These are phyloP conservation scores for Tilletia caries DNA, from an alignment of 1,284 basidiomycete species.

Conservation along the genomic window DNA sequence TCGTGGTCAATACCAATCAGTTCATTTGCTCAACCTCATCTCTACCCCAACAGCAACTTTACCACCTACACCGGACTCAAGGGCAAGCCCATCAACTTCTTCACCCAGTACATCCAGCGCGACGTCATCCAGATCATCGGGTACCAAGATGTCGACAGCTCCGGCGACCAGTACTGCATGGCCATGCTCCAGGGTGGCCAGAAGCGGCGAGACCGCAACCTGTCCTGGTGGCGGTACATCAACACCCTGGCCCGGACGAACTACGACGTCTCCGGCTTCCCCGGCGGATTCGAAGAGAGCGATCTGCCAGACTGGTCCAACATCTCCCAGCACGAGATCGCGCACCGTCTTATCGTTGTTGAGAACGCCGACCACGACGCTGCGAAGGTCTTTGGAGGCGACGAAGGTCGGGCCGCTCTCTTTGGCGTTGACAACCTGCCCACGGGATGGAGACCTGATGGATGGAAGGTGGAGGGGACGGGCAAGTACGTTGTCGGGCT, in stretches of 20 bases:
- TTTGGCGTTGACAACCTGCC: conserved; percentile 32
- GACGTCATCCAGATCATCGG: conserved; percentile 50
- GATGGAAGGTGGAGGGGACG: conserved; percentile 21
- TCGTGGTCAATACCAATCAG: too few species aligned
- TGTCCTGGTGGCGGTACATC: conserved; percentile 38
- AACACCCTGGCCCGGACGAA: conserved; percentile 35
- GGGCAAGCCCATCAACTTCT: conserved; percentile 39
- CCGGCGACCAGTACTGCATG: conserved; percentile 22
- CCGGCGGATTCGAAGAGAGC: conserved; percentile 27
- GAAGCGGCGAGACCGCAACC: conserved; percentile 38
- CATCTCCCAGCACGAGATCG: conserved; percentile 25
- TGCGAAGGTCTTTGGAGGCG: conserved; percentile 34
- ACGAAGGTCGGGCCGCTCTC: conserved; percentile 42
- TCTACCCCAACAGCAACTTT: conserved; percentile 26
- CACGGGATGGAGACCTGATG: conserved; percentile 46
- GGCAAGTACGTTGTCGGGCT: conserved; percentile 1
- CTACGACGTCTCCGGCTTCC: conserved; percentile 35
- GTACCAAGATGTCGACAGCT: conserved; percentile 32
- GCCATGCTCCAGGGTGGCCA: conserved; percentile 32
- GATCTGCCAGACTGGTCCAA: conserved; percentile 45
- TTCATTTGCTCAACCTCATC: background rate
- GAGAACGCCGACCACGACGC: conserved; percentile 43
- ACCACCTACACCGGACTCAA: conserved; percentile 30
- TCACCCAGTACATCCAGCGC: conserved; percentile 36
- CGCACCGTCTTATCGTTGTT: conserved; percentile 41